Base-by-base conservation (phyloP, 202 grass and related monocot species). In the Digitaria exilis region DNA sequence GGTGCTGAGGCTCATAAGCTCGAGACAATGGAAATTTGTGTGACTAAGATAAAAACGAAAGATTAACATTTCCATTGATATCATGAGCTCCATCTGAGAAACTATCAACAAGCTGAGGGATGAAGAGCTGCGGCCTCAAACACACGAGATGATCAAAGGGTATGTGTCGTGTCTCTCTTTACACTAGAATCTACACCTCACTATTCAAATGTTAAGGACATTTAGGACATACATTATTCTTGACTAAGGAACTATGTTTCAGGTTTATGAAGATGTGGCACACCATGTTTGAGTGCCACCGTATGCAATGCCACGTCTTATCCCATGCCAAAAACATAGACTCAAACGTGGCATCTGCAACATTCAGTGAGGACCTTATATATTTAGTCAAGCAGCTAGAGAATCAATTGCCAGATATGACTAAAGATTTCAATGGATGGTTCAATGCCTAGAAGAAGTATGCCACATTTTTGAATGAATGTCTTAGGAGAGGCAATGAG, bases 241-340 rank as follows among this genome's bases (percentile, higher is more conserved):
- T 68, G 41, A 62, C 37, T 44, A 60, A 22, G 13, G 32, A 16
- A 78, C 58, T 60, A 42, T 71, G n/a, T n/a, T 75, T 56, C 86
- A 97, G 89, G 91, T 79, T 97, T 30, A 88, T 73, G 60, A 69
- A 65, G 77, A 97, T 97, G 94, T 97, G 91, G 94, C 72, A 87
- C 65, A 57, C 80, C 28, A 92, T 94, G 88, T 79, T 78, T 70
- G 81, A 94, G 80, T 92, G 94, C 60, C 87, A 97, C 75, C 77
- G 82, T n/a, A 84, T 90, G 59, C 94, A 97, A 28, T 75, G 59
- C 17, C 79, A 78, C 7, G 94, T 87, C 50, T 56, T 92, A 51
- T 92, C 78, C 49, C 76, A 92, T 86, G 89, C 80, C 63, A 86
- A 82, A 80, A 28, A 37, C 30, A n/a, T n/a, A 25, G 74, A 94